Percentiles rank a stretch among this genome's conserved stretches.
Conservation (phyloP, 192 early-diverging fungal species). For the Chytriomyces sp. region DNA sequence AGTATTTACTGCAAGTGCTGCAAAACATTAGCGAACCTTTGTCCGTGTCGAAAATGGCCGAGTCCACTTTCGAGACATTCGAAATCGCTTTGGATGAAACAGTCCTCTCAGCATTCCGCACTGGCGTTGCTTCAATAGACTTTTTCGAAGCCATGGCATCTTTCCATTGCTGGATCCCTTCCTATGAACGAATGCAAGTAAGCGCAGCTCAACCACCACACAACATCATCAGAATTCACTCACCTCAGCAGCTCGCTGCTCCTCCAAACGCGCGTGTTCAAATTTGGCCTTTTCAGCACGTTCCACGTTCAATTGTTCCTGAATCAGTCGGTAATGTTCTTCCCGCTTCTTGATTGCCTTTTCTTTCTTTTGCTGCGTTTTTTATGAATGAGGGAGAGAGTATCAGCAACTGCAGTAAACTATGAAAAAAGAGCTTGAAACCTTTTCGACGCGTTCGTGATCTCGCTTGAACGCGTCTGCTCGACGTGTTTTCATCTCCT, state of each 20-base stretch:
- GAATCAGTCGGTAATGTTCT: constrained; percentile 47
- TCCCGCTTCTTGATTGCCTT: constrained; percentile 41
- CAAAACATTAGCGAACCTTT: neutral
- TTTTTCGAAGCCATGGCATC: neutral
- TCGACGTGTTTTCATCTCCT: constrained; percentile 29
- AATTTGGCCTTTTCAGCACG: constrained; percentile 46
- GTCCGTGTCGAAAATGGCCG: constrained; percentile 43
- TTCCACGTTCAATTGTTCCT: constrained; percentile 59
- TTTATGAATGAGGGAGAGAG: neutral
- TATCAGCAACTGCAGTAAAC: neutral
- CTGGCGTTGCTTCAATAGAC: neutral
- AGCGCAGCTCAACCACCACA: neutral
- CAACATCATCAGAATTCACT: neutral
- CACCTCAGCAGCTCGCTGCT: constrained; percentile 48
- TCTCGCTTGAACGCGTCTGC: constrained; percentile 38
- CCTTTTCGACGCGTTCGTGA: constrained; percentile 37
- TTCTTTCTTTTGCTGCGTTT: constrained; percentile 40
- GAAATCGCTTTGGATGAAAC: neutral
- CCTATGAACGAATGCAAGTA: constrained; percentile 15
- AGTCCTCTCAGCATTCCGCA: neutral
- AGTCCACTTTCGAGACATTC: constrained; percentile 14
- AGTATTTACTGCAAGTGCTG: neutral
- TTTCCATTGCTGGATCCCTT: constrained; percentile 27
- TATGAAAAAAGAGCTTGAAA: neutral
- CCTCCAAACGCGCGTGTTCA: constrained; percentile 41